These are phyloP conservation scores for Ceratocystis destructans DNA, from an alignment of 2,329 filamentous ascomycete species.

Conservation along the genomic window DNA sequence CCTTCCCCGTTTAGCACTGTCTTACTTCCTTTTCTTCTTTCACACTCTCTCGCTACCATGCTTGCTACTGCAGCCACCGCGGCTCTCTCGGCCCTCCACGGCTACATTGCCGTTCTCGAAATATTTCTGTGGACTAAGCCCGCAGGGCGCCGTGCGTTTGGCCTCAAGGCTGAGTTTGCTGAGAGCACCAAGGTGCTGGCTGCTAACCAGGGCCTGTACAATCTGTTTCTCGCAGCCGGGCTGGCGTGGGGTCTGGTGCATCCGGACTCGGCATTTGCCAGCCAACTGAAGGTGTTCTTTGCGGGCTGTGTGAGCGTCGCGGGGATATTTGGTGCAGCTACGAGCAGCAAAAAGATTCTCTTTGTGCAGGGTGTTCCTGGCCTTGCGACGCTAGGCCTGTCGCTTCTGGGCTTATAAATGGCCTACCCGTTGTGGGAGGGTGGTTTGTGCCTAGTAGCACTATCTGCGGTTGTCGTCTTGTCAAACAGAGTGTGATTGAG, in stretches of 20 bases:
- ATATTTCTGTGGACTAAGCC: slow-evolving; percentile 38
- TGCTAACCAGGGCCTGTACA: slow-evolving; percentile 40
- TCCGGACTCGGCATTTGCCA: slow-evolving; percentile 30
- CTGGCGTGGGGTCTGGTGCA: slow-evolving; percentile 36
- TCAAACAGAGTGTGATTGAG: no score
- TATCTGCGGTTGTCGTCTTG: no score
- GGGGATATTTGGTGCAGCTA: slow-evolving; percentile 33
- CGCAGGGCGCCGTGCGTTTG: slow-evolving; percentile 33
- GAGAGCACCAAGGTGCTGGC: slow-evolving; percentile 33
- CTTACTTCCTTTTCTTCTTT: neutral
- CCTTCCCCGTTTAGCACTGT: neutral
- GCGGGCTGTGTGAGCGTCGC: slow-evolving; percentile 33
- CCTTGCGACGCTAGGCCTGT: slow-evolving; percentile 23
- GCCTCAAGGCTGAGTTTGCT: slow-evolving; percentile 33
- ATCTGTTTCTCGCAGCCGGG: slow-evolving; percentile 39
- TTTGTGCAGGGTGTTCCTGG: slow-evolving; percentile 32
- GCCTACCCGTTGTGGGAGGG: neutral
- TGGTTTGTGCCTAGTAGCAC: neutral
- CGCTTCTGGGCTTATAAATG: slow-evolving; percentile 21
- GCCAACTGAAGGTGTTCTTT: slow-evolving; percentile 36
- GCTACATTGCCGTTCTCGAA: slow-evolving; percentile 37
- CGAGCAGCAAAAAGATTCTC: slow-evolving; percentile 31
- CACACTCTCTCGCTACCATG: slow-evolving; percentile 23
- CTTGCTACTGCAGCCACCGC: slow-evolving; percentile 26
- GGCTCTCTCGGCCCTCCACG: slow-evolving; percentile 31